Conservation (phyloP, 139 green algal species). For the Tetraselmis striata region DNA sequence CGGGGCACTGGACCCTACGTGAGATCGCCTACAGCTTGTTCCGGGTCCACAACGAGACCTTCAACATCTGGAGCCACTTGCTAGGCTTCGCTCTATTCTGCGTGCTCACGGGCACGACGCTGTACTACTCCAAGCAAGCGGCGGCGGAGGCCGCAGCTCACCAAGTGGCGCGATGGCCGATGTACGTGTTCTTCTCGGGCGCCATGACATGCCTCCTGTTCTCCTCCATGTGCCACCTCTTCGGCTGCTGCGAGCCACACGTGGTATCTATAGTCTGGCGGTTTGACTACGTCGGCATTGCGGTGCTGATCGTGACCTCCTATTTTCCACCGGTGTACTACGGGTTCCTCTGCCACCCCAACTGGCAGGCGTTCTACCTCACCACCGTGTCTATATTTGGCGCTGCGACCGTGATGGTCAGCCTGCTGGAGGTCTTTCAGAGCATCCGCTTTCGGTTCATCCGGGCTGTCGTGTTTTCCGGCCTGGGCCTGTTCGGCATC, state of each 20-base stretch:
- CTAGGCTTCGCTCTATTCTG: not conserved
- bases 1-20: not conserved
- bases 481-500: conserved; percentile 73
- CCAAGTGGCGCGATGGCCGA: conserved; percentile 45
- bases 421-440: conserved; percentile 64
- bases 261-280: conserved; percentile 64
- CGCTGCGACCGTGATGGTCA: conserved; percentile 52
- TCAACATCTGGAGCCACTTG: conserved; percentile 88
- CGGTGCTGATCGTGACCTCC: conserved; percentile 87
- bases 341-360: conserved; percentile 80
- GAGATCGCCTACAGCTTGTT: conserved; percentile 48
- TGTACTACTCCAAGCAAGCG: not conserved
- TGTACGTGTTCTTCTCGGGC: conserved; percentile 80
- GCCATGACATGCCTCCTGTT: conserved; percentile 85
- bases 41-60: conserved; percentile 87
- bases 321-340: conserved; percentile 94
- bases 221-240: conserved; percentile 77
- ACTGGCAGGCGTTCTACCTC: conserved; percentile 70
- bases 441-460: conserved; percentile 45
- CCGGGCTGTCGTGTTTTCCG: conserved; percentile 64
- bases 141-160: not conserved
- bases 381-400: conserved; percentile 40
- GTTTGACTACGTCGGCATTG: conserved; percentile 92
- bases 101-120: not conserved
- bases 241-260: conserved; percentile 75